A percentile compares a stretch with the other conserved stretches of the same genome.
These are phyloP conservation scores for Calonectria hawksworthii DNA, from an alignment of 2,329 filamentous ascomycete species.

Conservation along the genomic window DNA sequence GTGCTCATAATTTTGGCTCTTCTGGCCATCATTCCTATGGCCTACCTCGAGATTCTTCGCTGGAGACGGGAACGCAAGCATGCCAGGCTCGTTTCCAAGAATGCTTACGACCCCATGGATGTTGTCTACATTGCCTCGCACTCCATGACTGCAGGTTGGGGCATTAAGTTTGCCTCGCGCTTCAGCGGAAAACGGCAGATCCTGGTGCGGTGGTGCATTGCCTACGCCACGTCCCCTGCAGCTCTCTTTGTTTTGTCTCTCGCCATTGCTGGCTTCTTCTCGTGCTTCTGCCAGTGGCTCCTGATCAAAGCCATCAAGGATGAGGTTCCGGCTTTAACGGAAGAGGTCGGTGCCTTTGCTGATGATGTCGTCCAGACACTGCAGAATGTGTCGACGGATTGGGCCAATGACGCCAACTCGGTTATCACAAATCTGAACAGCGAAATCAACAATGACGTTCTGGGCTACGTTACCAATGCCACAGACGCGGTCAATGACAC, in stretches of 20 bases:
- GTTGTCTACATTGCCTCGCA: constrained; percentile 89
- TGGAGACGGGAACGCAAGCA: constrained; percentile 82
- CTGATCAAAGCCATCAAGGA: constrained; percentile 81
- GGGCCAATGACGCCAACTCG: constrained; percentile 82
- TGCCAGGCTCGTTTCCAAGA: constrained; percentile 73
- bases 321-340: constrained; percentile 80
- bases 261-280: constrained; percentile 84
- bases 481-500: constrained; percentile 88
- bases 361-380: constrained; percentile 81
- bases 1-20: constrained; percentile 80
- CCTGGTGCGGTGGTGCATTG: constrained; percentile 84
- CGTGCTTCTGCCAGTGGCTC: constrained; percentile 85
- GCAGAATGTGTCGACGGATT: constrained; percentile 79
- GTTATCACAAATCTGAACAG: constrained; percentile 79
- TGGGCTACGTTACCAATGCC: constrained; percentile 89
- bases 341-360: constrained; percentile 84
- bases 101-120: constrained; percentile 85
- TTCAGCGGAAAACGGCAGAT: constrained; percentile 78
- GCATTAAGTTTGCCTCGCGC: constrained; percentile 77
- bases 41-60: constrained; percentile 82
- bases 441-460: constrained; percentile 86
- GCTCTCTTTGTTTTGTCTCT: constrained; percentile 90
- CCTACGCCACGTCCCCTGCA: constrained; percentile 87
- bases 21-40: constrained; percentile 82
- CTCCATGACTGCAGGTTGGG: constrained; percentile 79